Evolutionary conservation across 768 basidiomycete species (phyloP).

Genomic region (Russula sp.): DNA sequence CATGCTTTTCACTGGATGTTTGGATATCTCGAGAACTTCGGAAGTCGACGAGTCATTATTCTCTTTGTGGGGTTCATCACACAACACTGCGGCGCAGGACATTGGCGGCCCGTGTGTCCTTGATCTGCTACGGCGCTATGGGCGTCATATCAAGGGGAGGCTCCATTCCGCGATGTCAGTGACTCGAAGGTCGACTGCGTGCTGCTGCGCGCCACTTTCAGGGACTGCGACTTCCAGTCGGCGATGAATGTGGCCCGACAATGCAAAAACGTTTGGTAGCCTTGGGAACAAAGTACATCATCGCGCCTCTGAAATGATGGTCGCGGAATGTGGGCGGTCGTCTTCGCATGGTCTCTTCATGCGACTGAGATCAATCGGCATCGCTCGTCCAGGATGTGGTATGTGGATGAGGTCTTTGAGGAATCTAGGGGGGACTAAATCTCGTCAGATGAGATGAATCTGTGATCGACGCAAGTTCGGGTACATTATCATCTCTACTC

Average conservation of each 20-base stretch:
- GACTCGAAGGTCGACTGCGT: background rate
- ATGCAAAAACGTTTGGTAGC: background rate
- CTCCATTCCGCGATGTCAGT: background rate
- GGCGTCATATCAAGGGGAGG: background rate
- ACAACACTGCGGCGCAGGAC: background rate
- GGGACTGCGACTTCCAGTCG: background rate
- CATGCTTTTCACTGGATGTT: background rate
- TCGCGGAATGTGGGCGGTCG: background rate
- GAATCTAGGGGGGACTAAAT: background rate
- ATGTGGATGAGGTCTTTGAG: background rate
- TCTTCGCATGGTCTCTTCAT: background rate
- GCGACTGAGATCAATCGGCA: background rate
- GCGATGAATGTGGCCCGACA: background rate
- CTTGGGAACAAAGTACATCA: background rate
- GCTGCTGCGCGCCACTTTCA: background rate
- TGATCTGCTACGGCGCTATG: background rate
- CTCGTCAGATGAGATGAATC: background rate
- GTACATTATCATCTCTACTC: no score
- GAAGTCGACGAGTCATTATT: background rate
- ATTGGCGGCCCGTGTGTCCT: background rate
- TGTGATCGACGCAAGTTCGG: no score
- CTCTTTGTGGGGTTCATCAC: background rate
- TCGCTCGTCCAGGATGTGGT: background rate
- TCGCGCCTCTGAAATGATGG: constrained; percentile 8
- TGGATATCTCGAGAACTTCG: no score